These are phyloP conservation scores for Apiotrichum laibachii DNA, from an alignment of 1,284 basidiomycete species.

Conservation along the genomic window DNA sequence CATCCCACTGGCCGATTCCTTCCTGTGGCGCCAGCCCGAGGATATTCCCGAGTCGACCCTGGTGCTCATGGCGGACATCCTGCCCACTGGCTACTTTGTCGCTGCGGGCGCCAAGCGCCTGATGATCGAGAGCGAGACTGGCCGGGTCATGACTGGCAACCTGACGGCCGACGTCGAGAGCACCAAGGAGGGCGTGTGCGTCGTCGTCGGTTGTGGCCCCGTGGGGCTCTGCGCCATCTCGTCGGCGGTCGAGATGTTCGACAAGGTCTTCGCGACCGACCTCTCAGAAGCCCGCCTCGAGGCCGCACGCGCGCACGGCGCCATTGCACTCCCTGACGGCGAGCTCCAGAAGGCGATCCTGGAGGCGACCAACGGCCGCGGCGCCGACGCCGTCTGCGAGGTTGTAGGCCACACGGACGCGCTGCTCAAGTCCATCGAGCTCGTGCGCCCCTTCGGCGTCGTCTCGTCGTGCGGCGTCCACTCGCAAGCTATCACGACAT, in stretches of 20 bases:
- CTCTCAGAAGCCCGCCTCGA: conserved; percentile 24
- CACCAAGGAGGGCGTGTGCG: conserved; percentile 13
- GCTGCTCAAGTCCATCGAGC: conserved; percentile 66
- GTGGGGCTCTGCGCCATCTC: conserved; percentile 51
- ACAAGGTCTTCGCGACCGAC: conserved; percentile 41
- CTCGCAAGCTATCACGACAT: conserved; percentile 29
- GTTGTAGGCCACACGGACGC: conserved; percentile 74
- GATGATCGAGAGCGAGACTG: conserved; percentile 8
- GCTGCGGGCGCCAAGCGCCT: conserved; percentile 49
- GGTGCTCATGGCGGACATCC: conserved; percentile 53
- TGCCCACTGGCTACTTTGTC: conserved; percentile 52
- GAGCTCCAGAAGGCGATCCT: conserved; percentile 31
- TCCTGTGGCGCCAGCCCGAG: conserved; percentile 48
- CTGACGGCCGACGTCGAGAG: conserved; percentile 7
- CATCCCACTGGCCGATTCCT: conserved; percentile 58
- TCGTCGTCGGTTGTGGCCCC: conserved; percentile 54
- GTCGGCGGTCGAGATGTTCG: conserved; percentile 47
- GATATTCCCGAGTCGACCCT: conserved; percentile 46
- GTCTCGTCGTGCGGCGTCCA: conserved; percentile 73
- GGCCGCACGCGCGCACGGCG: conserved; percentile 44
- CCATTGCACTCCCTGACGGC: conserved; percentile 38
- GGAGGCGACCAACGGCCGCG: conserved; percentile 45
- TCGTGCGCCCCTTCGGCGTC: conserved; percentile 75
- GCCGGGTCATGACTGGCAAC: conserved; percentile 6
- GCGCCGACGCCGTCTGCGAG: conserved; percentile 56